These are phyloP conservation scores for Aspergillus calidoustus DNA, from an alignment of 2,329 filamentous ascomycete species.

Conservation along the genomic window DNA sequence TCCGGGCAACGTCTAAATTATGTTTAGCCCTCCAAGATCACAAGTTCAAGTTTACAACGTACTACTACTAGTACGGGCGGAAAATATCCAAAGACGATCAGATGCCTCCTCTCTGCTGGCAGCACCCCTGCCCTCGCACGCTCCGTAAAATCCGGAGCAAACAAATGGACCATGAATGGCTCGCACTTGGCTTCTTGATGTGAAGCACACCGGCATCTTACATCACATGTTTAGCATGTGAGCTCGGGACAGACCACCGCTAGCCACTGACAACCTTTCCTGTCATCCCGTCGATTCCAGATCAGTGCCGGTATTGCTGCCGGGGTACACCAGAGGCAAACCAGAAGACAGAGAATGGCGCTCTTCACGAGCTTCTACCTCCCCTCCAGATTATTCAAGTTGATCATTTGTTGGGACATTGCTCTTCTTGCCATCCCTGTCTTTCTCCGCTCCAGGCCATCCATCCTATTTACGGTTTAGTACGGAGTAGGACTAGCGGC, in stretches of 20 bases:
- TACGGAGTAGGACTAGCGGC: background rate
- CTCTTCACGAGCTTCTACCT: constrained; percentile 2
- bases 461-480: no score
- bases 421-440: background rate
- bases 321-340: background rate
- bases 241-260: constrained; percentile 8
- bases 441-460: constrained; percentile 3
- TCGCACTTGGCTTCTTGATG: background rate
- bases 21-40: background rate
- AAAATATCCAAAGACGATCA: constrained; percentile 5
- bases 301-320: background rate
- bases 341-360: background rate
- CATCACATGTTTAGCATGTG: constrained; percentile 7
- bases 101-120: background rate
- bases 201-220: constrained; percentile 10
- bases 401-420: background rate
- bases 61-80: background rate
- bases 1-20: background rate
- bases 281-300: background rate
- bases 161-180: background rate
- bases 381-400: background rate
- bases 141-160: background rate
- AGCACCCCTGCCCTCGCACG: background rate
- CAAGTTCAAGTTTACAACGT: background rate
- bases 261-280: background rate